phyloP scores from a whole-genome alignment of 805 yeast genomes.

The Komagataella ulmi region DNA sequence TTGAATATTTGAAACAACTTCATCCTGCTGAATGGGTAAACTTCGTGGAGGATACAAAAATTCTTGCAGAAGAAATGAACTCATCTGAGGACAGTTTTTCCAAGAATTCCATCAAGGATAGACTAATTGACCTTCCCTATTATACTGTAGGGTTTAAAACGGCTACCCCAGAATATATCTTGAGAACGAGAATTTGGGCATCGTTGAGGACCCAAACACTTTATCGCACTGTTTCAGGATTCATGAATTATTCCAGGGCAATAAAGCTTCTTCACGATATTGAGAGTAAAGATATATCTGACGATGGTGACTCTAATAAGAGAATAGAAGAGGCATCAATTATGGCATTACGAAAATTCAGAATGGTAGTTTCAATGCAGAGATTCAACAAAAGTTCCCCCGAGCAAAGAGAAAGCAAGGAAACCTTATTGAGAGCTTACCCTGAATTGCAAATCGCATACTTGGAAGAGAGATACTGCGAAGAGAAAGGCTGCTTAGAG shows the following conservation, averaged over 20 bases:
- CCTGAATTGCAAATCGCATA: constrained; percentile 52
- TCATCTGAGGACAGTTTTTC: neutral
- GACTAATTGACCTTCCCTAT: constrained; percentile 51
- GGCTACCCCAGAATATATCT: constrained; percentile 45
- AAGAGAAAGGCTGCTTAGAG: constrained; percentile 25
- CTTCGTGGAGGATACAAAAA: constrained; percentile 66
- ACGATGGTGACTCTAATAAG: neutral
- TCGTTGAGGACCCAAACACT: constrained; percentile 75
- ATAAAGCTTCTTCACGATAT: constrained; percentile 53
- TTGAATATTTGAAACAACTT: constrained; percentile 66
- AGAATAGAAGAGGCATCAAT: neutral
- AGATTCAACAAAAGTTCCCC: constrained; percentile 51
- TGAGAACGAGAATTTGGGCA: constrained; percentile 81
- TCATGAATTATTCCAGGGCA: constrained; percentile 67
- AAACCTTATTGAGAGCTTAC: constrained; percentile 52
- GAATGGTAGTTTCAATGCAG: constrained; percentile 80
- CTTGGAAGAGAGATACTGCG: constrained; percentile 21
- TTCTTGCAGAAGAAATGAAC: constrained; percentile 23
- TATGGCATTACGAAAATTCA: constrained; percentile 68
- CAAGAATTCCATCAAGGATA: constrained; percentile 19
- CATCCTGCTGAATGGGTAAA: constrained; percentile 70
- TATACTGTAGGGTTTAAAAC: constrained; percentile 63
- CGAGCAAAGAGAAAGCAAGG: constrained; percentile 57
- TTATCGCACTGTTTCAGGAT: constrained; percentile 74
- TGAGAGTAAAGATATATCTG: constrained; percentile 46